Conservation (phyloP, 2,329 filamentous ascomycete species). For the Claviceps spartinae region DNA sequence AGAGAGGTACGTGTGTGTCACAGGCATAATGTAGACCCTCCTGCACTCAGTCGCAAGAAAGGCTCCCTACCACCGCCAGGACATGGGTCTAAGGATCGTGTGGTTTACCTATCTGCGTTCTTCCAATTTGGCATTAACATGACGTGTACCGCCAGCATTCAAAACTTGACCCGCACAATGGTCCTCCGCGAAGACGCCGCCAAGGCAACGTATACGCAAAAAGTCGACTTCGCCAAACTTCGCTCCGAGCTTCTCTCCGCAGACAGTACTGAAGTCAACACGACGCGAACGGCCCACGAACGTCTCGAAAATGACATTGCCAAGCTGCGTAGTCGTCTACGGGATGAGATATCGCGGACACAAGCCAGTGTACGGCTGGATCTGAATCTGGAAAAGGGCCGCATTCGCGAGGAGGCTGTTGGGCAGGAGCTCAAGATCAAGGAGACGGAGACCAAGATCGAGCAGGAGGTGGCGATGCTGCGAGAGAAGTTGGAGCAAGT, state of each 20-base stretch:
- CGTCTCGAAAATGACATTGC: conserved; percentile 87
- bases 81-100: too few relatives aligned
- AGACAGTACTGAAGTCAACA: conserved; percentile 79
- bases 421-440: conserved; percentile 96
- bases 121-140: not conserved
- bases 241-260: conserved; percentile 85
- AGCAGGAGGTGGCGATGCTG: conserved; percentile 87
- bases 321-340: conserved; percentile 76
- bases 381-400: conserved; percentile 89
- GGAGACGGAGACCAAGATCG: conserved; percentile 96
- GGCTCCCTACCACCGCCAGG: too few relatives aligned
- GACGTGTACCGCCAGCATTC: conserved; percentile 47
- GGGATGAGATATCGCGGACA: conserved; percentile 88
- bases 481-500: conserved; percentile 89
- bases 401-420: conserved; percentile 91
- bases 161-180: conserved; percentile 96
- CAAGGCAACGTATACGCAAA: conserved; percentile 68
- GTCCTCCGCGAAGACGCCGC: conserved; percentile 88
- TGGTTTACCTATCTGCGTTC: not conserved
- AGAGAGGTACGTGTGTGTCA: conserved; percentile 48
- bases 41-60: too few relatives aligned
- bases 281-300: conserved; percentile 83
- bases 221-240: conserved; percentile 95
- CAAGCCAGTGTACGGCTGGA: conserved; percentile 88
- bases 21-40: too few relatives aligned